These are phyloP conservation scores for Hortiboletus campestris DNA, from an alignment of 768 basidiomycete genomes.

Conservation along the genomic window DNA sequence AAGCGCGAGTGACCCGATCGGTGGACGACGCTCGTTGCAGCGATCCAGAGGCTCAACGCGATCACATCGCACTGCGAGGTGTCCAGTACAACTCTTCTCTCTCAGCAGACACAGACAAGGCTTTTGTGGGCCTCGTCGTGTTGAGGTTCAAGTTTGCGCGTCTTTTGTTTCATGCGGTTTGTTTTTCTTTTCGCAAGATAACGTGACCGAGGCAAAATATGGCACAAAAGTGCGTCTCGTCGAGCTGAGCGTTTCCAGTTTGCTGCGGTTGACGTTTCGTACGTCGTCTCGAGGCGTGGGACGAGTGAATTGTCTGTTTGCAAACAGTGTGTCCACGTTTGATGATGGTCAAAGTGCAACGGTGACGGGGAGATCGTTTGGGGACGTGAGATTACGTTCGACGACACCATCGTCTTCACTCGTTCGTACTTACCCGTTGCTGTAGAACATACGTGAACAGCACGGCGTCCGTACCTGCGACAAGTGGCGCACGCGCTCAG, in stretches of 20 bases:
- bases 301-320: neutral
- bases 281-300: neutral
- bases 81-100: too few relatives aligned
- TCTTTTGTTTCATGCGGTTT: too few relatives aligned
- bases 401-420: constrained; percentile 29
- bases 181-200: constrained; percentile 45
- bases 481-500: constrained; percentile 49
- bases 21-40: too few relatives aligned
- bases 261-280: neutral
- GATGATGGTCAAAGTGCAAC: constrained; percentile 30
- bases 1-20: constrained; percentile 27
- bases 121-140: too few relatives aligned
- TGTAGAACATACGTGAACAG: constrained; percentile 62
- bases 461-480: constrained; percentile 70
- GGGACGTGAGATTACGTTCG: constrained; percentile 65
- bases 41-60: too few relatives aligned
- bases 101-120: too few relatives aligned
- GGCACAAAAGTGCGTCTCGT: constrained; percentile 39
- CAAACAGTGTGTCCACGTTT: neutral
- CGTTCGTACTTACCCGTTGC: neutral
- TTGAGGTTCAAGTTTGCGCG: too few relatives aligned
- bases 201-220: constrained; percentile 66
- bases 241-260: neutral
- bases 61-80: too few relatives aligned
- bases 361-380: constrained; percentile 58